phyloP scores from a whole-genome alignment of 805 yeast genomes.

The Wickerhamomyces ciferrii region DNA sequence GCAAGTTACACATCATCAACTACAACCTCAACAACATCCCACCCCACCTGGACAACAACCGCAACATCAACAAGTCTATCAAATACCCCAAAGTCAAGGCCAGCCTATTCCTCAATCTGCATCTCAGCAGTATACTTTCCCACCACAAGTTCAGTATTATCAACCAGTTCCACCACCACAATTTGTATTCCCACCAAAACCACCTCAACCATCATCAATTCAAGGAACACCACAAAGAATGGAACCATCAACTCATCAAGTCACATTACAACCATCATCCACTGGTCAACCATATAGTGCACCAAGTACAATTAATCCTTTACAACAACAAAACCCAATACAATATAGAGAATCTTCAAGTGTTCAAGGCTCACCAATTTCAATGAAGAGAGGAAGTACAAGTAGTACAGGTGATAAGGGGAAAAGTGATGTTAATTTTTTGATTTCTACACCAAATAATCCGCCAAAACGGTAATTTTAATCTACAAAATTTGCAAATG shows the following conservation, averaged over 20 bases:
- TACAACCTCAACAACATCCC: slow-evolving; percentile 4
- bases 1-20: neutral
- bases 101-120: neutral
- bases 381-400: slow-evolving; percentile 3
- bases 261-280: neutral
- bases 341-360: neutral
- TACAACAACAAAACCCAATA: slow-evolving; percentile 1
- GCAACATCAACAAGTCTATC: slow-evolving; percentile 1
- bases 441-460: slow-evolving; percentile 21
- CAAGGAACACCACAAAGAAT: neutral
- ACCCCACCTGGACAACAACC: neutral
- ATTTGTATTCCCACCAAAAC: neutral
- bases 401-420: slow-evolving; percentile 1
- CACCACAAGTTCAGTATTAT: neutral
- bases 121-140: neutral
- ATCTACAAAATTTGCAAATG: too few relatives aligned
- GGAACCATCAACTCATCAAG: neutral
- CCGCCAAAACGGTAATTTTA: too few relatives aligned
- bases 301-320: neutral
- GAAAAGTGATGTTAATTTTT: slow-evolving; percentile 20
- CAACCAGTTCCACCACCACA: neutral
- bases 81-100: neutral
- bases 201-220: neutral
- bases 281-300: neutral
- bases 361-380: neutral